Evolutionary conservation across 2,329 filamentous ascomycete species (phyloP), one percentile per base, ranked within the genome.

Genomic region (Chaetomiaceae sp.): DNA sequence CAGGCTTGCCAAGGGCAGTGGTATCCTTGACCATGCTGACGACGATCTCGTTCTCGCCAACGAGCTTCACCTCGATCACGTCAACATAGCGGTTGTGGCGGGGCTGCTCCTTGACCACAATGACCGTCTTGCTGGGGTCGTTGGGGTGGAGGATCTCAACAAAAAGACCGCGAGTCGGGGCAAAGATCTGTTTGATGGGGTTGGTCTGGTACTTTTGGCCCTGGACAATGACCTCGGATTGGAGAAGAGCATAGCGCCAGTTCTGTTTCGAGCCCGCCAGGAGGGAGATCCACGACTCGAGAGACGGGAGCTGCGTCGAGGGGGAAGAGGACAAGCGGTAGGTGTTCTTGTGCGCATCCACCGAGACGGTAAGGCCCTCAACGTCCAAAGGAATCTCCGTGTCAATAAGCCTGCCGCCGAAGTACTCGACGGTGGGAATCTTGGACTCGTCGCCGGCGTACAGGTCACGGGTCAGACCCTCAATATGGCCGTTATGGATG

Each of bases 161-260:
- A 53, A 90, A 86, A 69, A 97, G 82, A 41, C 93, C 93, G 30
- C 85, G 84, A 13, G 83, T 81, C 13, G 93, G 93, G 10, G 88
- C 85, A 59, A 97, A 92, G 53, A 99, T 90, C 50, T 92, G 85
- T 66, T 85, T 87, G 73, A 96, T 87, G 0, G 93, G 95, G 72
- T 99, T 99, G 51, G 89, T 95, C 74, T 97, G 89, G 75, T 96
- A 97, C 65, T 95, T 90, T 68, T 96, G 87, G 14, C 91, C 93
- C 70, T 99, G 93, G 4, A 96, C 88, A 58, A 96, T 85, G 23
- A 96, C 87, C 60, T 99, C 92, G 0, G 91, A 87, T 53, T 89
- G 89, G 70, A 99, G 92, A 53, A 99, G 82, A 23, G 93, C 93
- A 65, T 96, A 89, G 53, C 92, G 83, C 93, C 93, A 99, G 44